These are phyloP conservation scores for Chlamydomonas sphaeroides DNA, from an alignment of 139 green algal species.

Conservation along the genomic window DNA sequence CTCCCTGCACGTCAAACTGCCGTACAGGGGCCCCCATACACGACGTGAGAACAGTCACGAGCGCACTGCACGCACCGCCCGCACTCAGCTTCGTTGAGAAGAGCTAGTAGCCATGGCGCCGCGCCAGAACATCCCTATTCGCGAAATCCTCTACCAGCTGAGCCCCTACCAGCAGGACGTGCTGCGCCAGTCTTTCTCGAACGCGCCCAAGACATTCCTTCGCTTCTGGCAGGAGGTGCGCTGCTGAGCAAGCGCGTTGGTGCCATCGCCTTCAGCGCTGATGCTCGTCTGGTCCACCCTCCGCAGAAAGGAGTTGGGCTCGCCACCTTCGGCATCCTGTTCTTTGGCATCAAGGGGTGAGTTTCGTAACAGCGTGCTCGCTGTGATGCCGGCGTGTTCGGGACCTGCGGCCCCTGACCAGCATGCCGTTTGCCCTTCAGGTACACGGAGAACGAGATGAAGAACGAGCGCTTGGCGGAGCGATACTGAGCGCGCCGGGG, in stretches of 20 bases:
- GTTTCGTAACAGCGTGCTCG: background rate
- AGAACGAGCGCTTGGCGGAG: constrained; percentile 43
- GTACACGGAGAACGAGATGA: constrained; percentile 47
- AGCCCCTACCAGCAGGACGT: constrained; percentile 56
- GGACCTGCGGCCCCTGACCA: background rate
- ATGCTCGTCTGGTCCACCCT: too few relatives aligned
- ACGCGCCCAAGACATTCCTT: constrained; percentile 51
- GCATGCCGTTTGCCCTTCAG: background rate
- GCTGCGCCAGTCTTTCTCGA: constrained; percentile 46
- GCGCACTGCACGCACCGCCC: too few relatives aligned
- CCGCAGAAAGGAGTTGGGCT: constrained; percentile 41
- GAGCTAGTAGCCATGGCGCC: constrained; percentile 44
- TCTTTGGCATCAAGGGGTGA: constrained; percentile 43
- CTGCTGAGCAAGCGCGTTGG: too few relatives aligned
- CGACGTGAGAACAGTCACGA: too few relatives aligned
- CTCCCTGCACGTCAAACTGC: too few relatives aligned
- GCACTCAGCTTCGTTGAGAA: too few relatives aligned
- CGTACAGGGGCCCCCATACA: too few relatives aligned
- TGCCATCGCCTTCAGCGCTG: too few relatives aligned
- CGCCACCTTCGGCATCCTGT: background rate
- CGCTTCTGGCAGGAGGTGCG: constrained; percentile 28
- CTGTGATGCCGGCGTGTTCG: too few relatives aligned
- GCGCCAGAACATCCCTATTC: constrained; percentile 35
- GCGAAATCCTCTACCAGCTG: constrained; percentile 58
- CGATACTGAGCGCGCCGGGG: constrained; percentile 34